Base-by-base conservation (phyloP, 768 basidiomycete genomes). In the Naganishia friedmannii region DNA sequence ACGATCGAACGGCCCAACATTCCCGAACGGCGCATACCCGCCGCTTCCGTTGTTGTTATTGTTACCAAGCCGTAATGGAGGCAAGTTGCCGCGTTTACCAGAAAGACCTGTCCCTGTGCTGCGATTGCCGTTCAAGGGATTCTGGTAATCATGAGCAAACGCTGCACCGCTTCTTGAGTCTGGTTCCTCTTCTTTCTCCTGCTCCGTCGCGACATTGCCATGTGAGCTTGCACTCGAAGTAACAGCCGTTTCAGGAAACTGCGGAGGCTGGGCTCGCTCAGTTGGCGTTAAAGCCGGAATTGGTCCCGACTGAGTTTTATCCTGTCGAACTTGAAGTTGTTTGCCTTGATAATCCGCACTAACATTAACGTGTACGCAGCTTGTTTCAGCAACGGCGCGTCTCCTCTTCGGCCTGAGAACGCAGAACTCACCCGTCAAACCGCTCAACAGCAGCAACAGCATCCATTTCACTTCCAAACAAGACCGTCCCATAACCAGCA, bases 401-500 rank as follows among this genome's bases (percentile, higher is more conserved):
- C 53, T 45, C 53, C 56, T 53, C 57, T n/a, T 48, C 21, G 17
- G n/a, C 15, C 42, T 15, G 15, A 60, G 39, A 19, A 19, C 42
- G 17, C 23, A 31, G 53, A 12, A 84, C 88, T 78, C 75, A 94
- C 92, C 92, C 93, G 74, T 96, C 91, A 80, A 95, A 95, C 86
- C 92, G 88, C 60, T 85, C 84, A 34, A 93, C 87, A 3, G 93
- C 95, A 17, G 88, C 83, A 71, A 91, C 89, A 2, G 94, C 91
- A 75, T 97, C 94, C 37, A 84, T 83, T 73, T 92, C 90, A 1
- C 87, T 89, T 6, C 89, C 87, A 77, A 91, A 95, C 0, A 90
- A 86, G 0, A 97, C 93, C 0, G 90, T 95, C 0, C 96, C 95
- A 75, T 93, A 95, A 1, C 96, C 96, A 65, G 92, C 84, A 45